phyloP scores from a whole-genome alignment of 2,329 filamentous ascomycete genomes.

The Nemania diffusa region DNA sequence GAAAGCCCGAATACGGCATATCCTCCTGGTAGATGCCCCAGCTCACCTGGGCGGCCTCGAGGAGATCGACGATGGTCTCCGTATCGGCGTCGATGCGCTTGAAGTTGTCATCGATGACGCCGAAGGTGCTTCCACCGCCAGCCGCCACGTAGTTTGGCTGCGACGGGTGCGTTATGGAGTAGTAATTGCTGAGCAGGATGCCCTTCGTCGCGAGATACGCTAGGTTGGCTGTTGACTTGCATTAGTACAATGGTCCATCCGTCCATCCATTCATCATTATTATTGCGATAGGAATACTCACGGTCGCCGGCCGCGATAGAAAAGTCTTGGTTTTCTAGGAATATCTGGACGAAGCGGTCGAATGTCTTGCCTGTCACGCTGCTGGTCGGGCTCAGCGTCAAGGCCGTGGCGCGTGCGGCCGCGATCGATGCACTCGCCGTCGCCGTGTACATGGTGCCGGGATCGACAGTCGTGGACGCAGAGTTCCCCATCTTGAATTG shows the following conservation, averaged over 20 bases:
- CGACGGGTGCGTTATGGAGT: slow-evolving; percentile 67
- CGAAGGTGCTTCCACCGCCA: slow-evolving; percentile 66
- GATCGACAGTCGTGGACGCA: slow-evolving; percentile 28
- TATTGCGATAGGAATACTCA: slow-evolving; percentile 29
- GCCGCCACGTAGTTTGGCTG: slow-evolving; percentile 70
- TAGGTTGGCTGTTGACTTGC: slow-evolving; percentile 51
- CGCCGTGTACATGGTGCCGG: slow-evolving; percentile 38
- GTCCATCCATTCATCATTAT: background rate
- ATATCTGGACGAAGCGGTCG: slow-evolving; percentile 69
- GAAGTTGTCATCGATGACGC: slow-evolving; percentile 64
- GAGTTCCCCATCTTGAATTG: slow-evolving; percentile 32
- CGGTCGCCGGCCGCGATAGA: slow-evolving; percentile 61
- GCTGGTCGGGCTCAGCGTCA: slow-evolving; percentile 56
- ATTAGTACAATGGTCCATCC: slow-evolving; percentile 5
- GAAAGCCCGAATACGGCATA: slow-evolving; percentile 60
- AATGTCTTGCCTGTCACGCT: slow-evolving; percentile 66
- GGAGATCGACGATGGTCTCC: slow-evolving; percentile 61
- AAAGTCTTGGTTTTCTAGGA: slow-evolving; percentile 70
- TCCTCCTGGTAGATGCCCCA: slow-evolving; percentile 67
- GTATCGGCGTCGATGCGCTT: slow-evolving; percentile 55
- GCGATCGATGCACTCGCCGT: slow-evolving; percentile 35
- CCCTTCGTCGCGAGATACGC: slow-evolving; percentile 63
- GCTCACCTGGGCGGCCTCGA: slow-evolving; percentile 58
- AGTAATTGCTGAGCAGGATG: slow-evolving; percentile 64
- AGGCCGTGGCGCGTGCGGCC: slow-evolving; percentile 54